Base-by-base conservation (phyloP, 768 basidiomycete species). In the Phanerochaete carnosa region DNA sequence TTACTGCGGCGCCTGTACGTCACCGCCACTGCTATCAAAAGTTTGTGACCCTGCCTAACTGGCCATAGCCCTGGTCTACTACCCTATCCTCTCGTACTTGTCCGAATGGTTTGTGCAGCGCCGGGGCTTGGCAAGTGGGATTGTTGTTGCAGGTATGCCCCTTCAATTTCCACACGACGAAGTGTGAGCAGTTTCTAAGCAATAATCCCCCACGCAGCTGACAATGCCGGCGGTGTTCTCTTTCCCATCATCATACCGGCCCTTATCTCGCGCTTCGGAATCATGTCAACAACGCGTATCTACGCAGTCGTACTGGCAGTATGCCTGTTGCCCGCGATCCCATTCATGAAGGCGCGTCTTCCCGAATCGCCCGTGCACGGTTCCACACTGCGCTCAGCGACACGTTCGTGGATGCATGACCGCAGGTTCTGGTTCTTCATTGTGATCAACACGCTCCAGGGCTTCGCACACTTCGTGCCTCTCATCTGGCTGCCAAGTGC, bases 101-200 rank as follows among this genome's bases (percentile, higher is more conserved):
- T 66, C 70, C 19, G 72, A 74, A 58, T 74, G 74, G 72, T 74
- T 75, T 60, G 68, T 68, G 25, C 45, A 62, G 19, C 66, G 68
- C 1, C 64, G 72, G 11, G 73, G 72, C 7, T 57, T 74, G n/a
- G 73, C 74, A 8, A 72, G 69, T 35, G 73, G 74, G 5, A 67
- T 72, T 43, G 65, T 73, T 26, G 72, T 69, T 45, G 72, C 69
- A 28, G 73, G 70, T 16, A 46, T 29, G 49, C 19, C 39, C 39
- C 39, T 43, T 19, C 19, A n/a, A n/a, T n/a, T 19, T 11, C 8
- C 16, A 43, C 4, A 19, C 39, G 8, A 12, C 39, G 39, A 8
- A 12, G 39, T 19, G 39, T 4, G 11, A 43, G 5, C 11, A 4
- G 19, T 9, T 12, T 43, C 39, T 9, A 19, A 8, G 11, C 8